A percentile compares a stretch with the other conserved stretches of the same genome.
These are phyloP conservation scores for Ophiostoma ips DNA, from an alignment of 2,329 filamentous ascomycete genomes.

Conservation along the genomic window DNA sequence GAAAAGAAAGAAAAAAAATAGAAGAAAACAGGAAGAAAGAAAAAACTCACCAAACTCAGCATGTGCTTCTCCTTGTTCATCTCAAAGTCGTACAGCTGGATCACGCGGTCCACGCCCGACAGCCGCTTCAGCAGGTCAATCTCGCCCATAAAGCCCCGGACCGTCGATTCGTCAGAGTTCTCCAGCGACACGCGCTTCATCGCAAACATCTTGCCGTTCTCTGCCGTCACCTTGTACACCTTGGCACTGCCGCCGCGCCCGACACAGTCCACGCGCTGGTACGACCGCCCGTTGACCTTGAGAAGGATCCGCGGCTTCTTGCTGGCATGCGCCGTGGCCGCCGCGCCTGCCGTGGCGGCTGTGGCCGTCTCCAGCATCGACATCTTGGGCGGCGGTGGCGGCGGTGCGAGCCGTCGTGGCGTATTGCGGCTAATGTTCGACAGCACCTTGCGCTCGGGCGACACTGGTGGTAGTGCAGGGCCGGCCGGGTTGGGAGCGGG, in stretches of 20 bases:
- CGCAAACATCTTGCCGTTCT: slow-evolving; percentile 91
- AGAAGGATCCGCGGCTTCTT: slow-evolving; percentile 71
- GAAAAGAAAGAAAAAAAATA: background rate
- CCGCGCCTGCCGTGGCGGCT: slow-evolving; percentile 63
- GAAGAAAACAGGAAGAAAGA: too few relatives aligned
- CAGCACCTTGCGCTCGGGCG: slow-evolving; percentile 41
- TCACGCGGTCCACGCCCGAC: slow-evolving; percentile 74
- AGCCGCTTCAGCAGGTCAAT: slow-evolving; percentile 81
- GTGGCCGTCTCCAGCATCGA: slow-evolving; percentile 87
- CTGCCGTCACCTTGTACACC: slow-evolving; percentile 91
- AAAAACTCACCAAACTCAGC: slow-evolving; percentile 59
- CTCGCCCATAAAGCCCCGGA: slow-evolving; percentile 84
- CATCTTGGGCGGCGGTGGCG: slow-evolving; percentile 84
- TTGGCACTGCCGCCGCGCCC: slow-evolving; percentile 87
- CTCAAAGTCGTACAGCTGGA: slow-evolving; percentile 83
- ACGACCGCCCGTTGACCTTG: slow-evolving; percentile 79
- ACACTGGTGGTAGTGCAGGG: background rate
- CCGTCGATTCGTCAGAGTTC: slow-evolving; percentile 69
- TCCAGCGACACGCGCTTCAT: slow-evolving; percentile 86
- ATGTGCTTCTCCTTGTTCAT: slow-evolving; percentile 84
- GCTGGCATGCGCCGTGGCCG: slow-evolving; percentile 52
- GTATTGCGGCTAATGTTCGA: slow-evolving; percentile 48
- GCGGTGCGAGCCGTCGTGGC: slow-evolving; percentile 61
- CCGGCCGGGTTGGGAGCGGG: background rate
- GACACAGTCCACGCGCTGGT: slow-evolving; percentile 78